Conservation (phyloP, 345 rosid species). For the Gossypium ekmanianum region DNA sequence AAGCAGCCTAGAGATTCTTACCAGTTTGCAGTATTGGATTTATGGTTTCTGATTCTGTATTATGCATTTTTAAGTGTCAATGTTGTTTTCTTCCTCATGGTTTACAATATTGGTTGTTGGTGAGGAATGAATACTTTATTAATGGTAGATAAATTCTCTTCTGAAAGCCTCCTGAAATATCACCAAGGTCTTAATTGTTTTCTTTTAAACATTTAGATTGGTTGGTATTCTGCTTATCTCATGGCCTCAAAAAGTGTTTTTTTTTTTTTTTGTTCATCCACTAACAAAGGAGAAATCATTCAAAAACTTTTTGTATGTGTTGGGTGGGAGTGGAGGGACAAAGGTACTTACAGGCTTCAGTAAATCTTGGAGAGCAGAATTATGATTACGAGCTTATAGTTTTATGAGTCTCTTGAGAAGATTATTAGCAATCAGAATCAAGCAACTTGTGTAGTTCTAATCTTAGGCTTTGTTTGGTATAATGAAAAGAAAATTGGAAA, state of each 20-base stretch:
- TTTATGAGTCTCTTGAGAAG: background rate
- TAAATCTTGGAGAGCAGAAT: background rate
- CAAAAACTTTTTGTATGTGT: background rate
- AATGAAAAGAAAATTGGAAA: too few species aligned
- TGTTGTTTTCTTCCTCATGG: background rate
- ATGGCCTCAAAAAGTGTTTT: background rate
- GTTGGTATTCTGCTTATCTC: background rate
- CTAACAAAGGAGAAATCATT: background rate
- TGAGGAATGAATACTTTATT: background rate
- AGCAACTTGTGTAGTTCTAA: background rate
- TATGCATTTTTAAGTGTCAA: background rate
- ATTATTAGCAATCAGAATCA: background rate
- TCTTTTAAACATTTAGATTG: background rate
- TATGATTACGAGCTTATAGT: background rate
- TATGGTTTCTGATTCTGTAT: background rate
- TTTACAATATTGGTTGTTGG: background rate
- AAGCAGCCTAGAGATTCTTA: background rate
- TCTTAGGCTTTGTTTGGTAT: too few species aligned
- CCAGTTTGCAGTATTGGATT: background rate
- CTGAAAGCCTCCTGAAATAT: background rate
- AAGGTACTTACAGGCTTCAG: background rate
- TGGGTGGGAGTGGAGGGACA: background rate
- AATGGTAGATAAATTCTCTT: background rate
- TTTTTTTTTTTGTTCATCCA: background rate
- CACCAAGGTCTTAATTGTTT: background rate